Base-by-base conservation (phyloP, 371 early-diverging fungal genomes). In the Actinomucor elegans region DNA sequence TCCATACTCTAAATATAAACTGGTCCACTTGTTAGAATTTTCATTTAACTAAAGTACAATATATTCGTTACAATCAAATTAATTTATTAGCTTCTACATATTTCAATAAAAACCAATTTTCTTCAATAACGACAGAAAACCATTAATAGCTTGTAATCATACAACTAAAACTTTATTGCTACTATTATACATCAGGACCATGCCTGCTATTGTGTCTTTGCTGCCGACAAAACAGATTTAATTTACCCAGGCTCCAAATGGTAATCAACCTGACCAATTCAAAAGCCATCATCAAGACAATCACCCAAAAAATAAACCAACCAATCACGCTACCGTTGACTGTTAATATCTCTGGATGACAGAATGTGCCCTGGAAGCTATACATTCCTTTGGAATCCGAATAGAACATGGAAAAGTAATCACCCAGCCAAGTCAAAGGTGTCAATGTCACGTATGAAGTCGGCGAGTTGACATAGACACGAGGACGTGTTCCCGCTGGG, bases 361-460 rank as follows among this genome's bases (percentile, higher is more conserved):
- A 89, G 61, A 81, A 86, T 0, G 83, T 74, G 0, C 76, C 84
- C 50, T 83, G 81, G 59, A 89, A 89, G 26, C 86, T 84, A 59
- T 86, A 87, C 84, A 85, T 84, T n/a, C 88, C 87, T 47, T 79
- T 80, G 48, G 62, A 55, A 15, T 80, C 69, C 10, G 48, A 58
- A 59, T 80, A 87, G 51, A 84, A 88, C 63, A 81, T 80, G 27
- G 71, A 63, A 60, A 85, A 84, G 52, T 81, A 84, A 50, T 78
- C 65, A 4, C 84, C 86, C 2, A 87, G 37, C 6, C 61, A 52
- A 1, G 73, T 74, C 20, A 86, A 66, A 0, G 88, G 87, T 0
- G 76, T 66, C 4, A 82, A 64, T 21, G 44, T 49, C 12, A 63
- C 65, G 43, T 79, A 88, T 0, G 52, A 31, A 1, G 47, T 12